Evolutionary conservation across 306 rosid species (phyloP), one percentile per base, ranked within the genome.

Genomic region (Amphicarpaea edgeworthii): DNA sequence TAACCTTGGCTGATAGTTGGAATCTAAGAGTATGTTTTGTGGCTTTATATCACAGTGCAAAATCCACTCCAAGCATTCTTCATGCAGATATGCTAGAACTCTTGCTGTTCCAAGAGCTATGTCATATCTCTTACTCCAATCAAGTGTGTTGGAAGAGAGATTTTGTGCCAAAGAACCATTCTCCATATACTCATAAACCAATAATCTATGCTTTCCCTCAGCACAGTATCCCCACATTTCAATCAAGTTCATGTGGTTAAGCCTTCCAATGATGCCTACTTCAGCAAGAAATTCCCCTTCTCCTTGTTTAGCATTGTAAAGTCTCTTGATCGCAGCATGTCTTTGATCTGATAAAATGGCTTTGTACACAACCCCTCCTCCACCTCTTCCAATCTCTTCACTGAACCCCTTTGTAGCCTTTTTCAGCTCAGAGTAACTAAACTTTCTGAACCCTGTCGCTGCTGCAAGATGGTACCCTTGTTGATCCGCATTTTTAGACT

Each of bases 381-480:
- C 81, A 1, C 92, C 92, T 61, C 87, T 84, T 55, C 92, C 92
- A 43, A 84, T 80, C 81, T 86, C 90, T 71, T 86, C 30, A 4
- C 58, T 62, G 34, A 88, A 86, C 57, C 70, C 82, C 14, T 57
- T 8, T 2, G 92, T 84, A 0, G 83, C 88, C 58, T 68, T 74
- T 53, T 88, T 86, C 7, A 86, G 81, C 79, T 88, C 87, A 0
- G 74, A 38, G 46, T 84, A 88, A 65, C 79, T 73, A 15, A 77
- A 86, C n/a, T 80, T 17, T 77, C 42, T 77, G 55, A 86, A 86
- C 14, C 87, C 75, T 0, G 72, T 47, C n/a, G n/a, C n/a, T 14
- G 49, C 78, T 0, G 84, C 57, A 20, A 79, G 54, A 57, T 68
- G 69, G 59, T 77, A 77, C 14, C 10, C 62, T 1, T 68, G 60